Evolutionary conservation across 164 flowering plant species (phyloP).

Genomic region (Chimonanthus praecox): DNA sequence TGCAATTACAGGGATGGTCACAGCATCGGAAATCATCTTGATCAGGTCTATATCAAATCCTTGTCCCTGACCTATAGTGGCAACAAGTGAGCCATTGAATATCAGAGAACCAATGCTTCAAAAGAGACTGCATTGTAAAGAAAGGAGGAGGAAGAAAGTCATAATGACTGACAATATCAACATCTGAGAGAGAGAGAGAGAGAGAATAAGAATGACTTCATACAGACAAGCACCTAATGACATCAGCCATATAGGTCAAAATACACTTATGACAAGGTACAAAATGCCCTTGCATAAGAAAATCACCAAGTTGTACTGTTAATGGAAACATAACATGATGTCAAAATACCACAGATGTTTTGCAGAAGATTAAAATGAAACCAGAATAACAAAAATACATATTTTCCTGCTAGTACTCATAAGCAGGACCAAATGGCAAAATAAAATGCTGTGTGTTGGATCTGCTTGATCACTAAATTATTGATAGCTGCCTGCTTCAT

Average conservation of each 20-base stretch:
- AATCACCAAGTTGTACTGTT: no score
- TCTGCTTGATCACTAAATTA: no score
- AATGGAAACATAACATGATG: no score
- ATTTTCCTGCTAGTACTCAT: no score
- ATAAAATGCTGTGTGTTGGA: no score
- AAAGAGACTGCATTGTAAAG: neutral
- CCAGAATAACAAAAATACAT: no score
- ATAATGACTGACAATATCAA: no score
- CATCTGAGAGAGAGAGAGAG: neutral
- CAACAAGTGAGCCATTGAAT: slow-evolving; percentile 6
- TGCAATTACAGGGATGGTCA: slow-evolving; percentile 94
- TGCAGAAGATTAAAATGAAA: no score
- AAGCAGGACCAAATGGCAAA: no score
- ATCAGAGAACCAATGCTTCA: neutral
- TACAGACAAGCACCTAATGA: neutral
- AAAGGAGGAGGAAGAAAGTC: neutral
- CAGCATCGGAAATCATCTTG: slow-evolving; percentile 85
- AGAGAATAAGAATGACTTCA: neutral
- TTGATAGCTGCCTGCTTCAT: no score
- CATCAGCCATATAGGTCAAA: neutral
- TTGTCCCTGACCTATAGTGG: slow-evolving; percentile 84
- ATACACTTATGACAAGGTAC: neutral
- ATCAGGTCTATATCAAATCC: slow-evolving; percentile 89
- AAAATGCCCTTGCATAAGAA: no score
- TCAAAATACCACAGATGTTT: no score